Evolutionary conservation across 2,329 filamentous ascomycete genomes (phyloP), one percentile per base, ranked within the genome.

Genomic region (Xylariales sp.): DNA sequence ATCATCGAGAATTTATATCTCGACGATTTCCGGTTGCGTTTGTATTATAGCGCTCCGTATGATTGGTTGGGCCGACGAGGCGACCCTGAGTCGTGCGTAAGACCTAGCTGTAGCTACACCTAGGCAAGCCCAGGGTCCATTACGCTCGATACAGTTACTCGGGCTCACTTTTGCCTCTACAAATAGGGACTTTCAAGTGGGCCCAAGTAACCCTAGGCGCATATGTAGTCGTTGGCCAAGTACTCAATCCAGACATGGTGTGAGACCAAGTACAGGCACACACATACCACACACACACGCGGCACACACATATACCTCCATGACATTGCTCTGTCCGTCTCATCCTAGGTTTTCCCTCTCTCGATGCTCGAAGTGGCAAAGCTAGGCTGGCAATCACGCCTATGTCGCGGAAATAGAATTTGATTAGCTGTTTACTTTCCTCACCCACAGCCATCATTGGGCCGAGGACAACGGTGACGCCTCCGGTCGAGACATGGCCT

Each of bases 21-120:
- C 34, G 34, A 7, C 34, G 36, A 39, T 8, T 10, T 39, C 36
- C 36, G 36, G 36, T 39, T 6, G 36, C 36, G n/a, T 30, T 57
- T 32, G 30, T 9, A 8, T 12, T 14, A 0, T 43, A 30, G 14
- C 41, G 49, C 45, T 16, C 18, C 34, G 36, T 32, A 36, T 36
- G 32, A 53, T 34, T 36, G 14, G 16, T 3, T 36, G 18, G n/a
- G 10, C 18, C 16, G 16, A 53, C 32, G n/a, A 53, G 30, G 32
- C 32, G 5, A 16, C 50, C 53, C 23, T 45, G 53, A 45, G 53
- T 9, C 14, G 34, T 55, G 53, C 53, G 12, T 55, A 14, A 56
- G 18, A 30, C 53, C 39, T 30, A n/a, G 6, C 36, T 8, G 6
- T 8, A 39, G 3, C 12, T 39, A 10, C 5, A 10, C 12, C 18